Evolutionary conservation across 768 basidiomycete species (phyloP), one percentile per base, ranked within the genome.

Genomic region (Serpula lacrymans): DNA sequence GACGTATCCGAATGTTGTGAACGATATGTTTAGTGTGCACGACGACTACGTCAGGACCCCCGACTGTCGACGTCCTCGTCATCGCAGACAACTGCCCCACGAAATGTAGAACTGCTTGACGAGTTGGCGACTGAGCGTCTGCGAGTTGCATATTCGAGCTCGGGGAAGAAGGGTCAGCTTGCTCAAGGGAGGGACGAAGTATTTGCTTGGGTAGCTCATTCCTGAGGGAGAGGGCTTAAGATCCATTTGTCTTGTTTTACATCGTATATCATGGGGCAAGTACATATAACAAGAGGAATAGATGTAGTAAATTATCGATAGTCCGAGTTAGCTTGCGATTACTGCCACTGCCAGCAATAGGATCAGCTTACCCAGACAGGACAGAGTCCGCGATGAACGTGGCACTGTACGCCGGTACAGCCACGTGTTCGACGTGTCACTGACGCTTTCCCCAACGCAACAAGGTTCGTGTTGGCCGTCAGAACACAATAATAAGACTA

Each of bases 121-220:
- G 80, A 83, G 49, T 67, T 89, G 10, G 82, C 87, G 5, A 84
- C 81, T 11, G 86, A 88, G 54, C 65, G 81, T 16, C 64, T 91
- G 14, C 65, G 82, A 33, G 75, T 72, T 7, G 74, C 77, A 0
- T 88, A 89, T 54, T 67, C 72, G 38, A 74, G 72, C 20, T 60
- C 68, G 37, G 64, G 56, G 3, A 50, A 54, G 37, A 54, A 54
- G 44, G 60, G 60, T 8, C 55, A 67, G 36, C 65, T 65, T 16
- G 65, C 69, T 17, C 60, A 68, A 33, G 64, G 65, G 17, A 63
- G 68, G 40, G 67, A 65, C 42, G 62, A 75, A 13, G 71, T 73
- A 10, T 70, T 67, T 37, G 57, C 53, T 1, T 75, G 74, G 74
- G 68, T 75, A 50, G 63, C 55, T 45, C 13, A 37, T 7, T 43